Evolutionary conservation across 495 filamentous ascomycete genomes (phyloP).

Genomic region (Darksidea phi): DNA sequence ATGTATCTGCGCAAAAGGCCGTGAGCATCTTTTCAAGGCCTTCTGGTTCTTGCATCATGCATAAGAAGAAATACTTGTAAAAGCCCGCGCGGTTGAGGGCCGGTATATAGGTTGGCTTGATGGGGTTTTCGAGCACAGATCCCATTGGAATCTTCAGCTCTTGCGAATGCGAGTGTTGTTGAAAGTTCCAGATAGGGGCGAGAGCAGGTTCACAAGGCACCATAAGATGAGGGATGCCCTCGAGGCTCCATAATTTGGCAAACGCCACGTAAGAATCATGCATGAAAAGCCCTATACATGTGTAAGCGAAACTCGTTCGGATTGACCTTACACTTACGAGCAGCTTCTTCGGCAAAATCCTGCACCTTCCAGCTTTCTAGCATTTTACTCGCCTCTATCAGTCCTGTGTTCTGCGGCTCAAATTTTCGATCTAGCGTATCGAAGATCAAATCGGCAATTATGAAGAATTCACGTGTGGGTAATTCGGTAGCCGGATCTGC

Average conservation of each 20-base stretch:
- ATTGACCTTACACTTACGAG: conserved; percentile 21
- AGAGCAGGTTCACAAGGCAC: conserved; percentile 21
- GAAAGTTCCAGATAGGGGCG: conserved; percentile 24
- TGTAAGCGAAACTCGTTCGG: conserved; percentile 6
- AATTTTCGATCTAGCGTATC: conserved; percentile 28
- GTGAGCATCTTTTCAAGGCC: conserved; percentile 20
- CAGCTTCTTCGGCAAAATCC: conserved; percentile 14
- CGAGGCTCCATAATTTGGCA: conserved; percentile 23
- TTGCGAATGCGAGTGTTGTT: conserved; percentile 5
- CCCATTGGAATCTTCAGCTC: conserved; percentile 8
- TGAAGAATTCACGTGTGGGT: conserved; percentile 33
- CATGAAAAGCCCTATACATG: conserved; percentile 20
- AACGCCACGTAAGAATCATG: conserved; percentile 24
- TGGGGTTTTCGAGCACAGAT: conserved; percentile 1
- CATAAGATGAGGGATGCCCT: conserved; percentile 33
- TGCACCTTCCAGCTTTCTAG: conserved; percentile 31
- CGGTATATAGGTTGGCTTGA: conserved; percentile 26
- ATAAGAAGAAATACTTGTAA: conserved; percentile 35
- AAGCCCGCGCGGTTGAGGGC: conserved; percentile 34
- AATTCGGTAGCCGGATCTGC: conserved; percentile 29
- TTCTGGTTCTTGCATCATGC: conserved; percentile 18
- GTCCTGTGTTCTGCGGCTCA: conserved; percentile 31
- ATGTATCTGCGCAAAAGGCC: conserved; percentile 23
- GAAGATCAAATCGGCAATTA: conserved; percentile 30
- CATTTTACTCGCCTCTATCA: conserved; percentile 30